phyloP scores from a whole-genome alignment of 1,284 basidiomycete species.

The Pseudozyma pruni region DNA sequence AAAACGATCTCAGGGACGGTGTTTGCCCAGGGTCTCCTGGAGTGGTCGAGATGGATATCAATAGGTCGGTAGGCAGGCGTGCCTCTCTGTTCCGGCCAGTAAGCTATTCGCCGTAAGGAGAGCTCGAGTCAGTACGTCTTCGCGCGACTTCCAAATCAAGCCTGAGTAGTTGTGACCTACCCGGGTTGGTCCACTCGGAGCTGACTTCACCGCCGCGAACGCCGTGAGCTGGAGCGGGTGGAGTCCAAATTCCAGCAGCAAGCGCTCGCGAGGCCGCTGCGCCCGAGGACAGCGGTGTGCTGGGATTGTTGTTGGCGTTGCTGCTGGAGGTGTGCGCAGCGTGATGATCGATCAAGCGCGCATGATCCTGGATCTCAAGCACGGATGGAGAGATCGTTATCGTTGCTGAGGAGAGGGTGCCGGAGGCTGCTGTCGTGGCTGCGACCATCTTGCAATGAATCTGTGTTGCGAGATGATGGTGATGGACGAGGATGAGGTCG shows the following conservation, averaged over 20 bases:
- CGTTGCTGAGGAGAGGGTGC: neutral
- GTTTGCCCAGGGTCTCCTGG: constrained; percentile 17
- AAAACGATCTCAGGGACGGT: constrained; percentile 15
- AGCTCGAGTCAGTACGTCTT: neutral
- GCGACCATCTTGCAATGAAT: neutral
- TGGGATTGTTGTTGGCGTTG: neutral
- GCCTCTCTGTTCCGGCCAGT: constrained; percentile 16
- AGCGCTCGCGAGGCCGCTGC: constrained; percentile 4
- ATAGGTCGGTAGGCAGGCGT: constrained; percentile 15
- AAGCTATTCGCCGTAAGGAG: neutral
- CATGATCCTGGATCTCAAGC: constrained; percentile 14
- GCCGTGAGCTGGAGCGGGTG: constrained; percentile 9
- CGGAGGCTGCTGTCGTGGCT: constrained; percentile 5
- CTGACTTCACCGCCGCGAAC: constrained; percentile 1
- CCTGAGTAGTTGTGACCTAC: too few relatives aligned
- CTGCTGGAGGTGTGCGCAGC: constrained; percentile 3
- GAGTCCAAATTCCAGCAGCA: constrained; percentile 8
- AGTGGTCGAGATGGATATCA: constrained; percentile 5
- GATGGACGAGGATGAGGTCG: neutral
- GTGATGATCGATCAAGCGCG: constrained; percentile 16
- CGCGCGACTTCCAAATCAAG: neutral
- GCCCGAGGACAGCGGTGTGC: too few relatives aligned
- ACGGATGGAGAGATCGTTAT: neutral
- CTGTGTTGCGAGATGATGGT: neutral
- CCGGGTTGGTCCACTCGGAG: constrained; percentile 14